Conservation (phyloP, 441 rosid genomes). For the Pelargonium cotyledonis region DNA sequence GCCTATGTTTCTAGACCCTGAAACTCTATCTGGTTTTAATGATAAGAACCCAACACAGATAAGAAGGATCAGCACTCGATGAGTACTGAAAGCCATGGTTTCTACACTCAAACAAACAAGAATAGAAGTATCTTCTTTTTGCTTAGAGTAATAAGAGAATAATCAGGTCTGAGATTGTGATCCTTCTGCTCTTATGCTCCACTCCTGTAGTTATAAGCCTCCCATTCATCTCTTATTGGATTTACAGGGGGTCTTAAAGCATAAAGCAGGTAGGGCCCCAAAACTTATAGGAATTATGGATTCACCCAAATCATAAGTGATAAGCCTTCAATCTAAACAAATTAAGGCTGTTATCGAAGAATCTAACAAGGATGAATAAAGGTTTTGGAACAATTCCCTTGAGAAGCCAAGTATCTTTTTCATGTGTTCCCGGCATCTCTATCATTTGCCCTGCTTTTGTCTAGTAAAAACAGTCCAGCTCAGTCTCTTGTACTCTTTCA, state of each 20-base stretch:
- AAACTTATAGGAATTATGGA: slow-evolving; percentile 36
- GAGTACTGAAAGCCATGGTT: slow-evolving; percentile 43
- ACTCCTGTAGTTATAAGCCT: slow-evolving; percentile 53
- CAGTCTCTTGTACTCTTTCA: slow-evolving; percentile 23
- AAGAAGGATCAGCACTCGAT: slow-evolving; percentile 42
- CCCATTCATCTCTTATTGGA: slow-evolving; percentile 50
- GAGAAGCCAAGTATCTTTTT: slow-evolving; percentile 73
- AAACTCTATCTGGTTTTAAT: slow-evolving; percentile 32
- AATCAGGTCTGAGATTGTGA: slow-evolving; percentile 32
- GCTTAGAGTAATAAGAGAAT: slow-evolving; percentile 35
- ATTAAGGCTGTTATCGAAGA: slow-evolving; percentile 68
- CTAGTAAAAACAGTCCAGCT: slow-evolving; percentile 23
- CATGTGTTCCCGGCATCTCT: slow-evolving; percentile 35
- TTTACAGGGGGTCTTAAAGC: slow-evolving; percentile 57
- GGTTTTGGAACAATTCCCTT: slow-evolving; percentile 45
- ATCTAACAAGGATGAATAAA: slow-evolving; percentile 65
- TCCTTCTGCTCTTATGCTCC: slow-evolving; percentile 37
- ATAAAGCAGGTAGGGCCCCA: slow-evolving; percentile 63
- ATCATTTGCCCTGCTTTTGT: slow-evolving; percentile 41
- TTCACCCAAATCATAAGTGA: slow-evolving; percentile 61
- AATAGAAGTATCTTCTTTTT: slow-evolving; percentile 35
- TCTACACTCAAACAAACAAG: slow-evolving; percentile 33
- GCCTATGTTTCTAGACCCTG: slow-evolving; percentile 35
- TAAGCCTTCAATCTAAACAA: slow-evolving; percentile 48
- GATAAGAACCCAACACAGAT: slow-evolving; percentile 49